Evolutionary conservation across 257 asterid species (phyloP).

Genomic region (Forsythia viridissima): DNA sequence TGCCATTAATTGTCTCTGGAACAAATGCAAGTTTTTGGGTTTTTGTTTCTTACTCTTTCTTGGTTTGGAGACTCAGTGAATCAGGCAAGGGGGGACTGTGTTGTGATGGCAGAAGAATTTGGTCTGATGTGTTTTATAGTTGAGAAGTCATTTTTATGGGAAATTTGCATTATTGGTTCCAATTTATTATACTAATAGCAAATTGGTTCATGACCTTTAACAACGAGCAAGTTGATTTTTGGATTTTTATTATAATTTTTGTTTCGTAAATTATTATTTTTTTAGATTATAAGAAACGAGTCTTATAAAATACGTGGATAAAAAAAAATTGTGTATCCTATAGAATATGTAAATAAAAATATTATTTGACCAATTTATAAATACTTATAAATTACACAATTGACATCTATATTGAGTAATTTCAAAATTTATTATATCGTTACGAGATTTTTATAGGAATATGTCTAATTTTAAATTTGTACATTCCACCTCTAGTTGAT

Average conservation of each 20-base stretch:
- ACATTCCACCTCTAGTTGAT: too few relatives aligned
- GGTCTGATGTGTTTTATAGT: constrained; percentile 38
- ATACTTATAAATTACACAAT: too few relatives aligned
- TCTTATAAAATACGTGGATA: too few relatives aligned
- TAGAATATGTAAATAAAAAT: too few relatives aligned
- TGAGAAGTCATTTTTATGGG: constrained; percentile 8
- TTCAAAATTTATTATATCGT: too few relatives aligned
- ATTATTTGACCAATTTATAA: too few relatives aligned
- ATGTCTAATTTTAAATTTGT: too few relatives aligned
- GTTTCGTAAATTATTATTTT: too few relatives aligned
- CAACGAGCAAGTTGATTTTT: not conserved
- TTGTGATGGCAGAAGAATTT: not conserved
- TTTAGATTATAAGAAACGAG: too few relatives aligned
- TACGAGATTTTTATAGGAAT: too few relatives aligned
- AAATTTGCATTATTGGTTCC: constrained; percentile 19
- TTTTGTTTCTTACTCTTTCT: constrained; percentile 5
- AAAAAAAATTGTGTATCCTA: too few relatives aligned
- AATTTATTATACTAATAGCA: not conserved
- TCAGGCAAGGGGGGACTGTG: not conserved
- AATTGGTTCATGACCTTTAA: not conserved
- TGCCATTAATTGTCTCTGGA: constrained; percentile 38
- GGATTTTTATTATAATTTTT: not conserved
- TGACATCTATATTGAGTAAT: too few relatives aligned
- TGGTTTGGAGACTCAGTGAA: not conserved
- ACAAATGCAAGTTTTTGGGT: not conserved